Conservation (phyloP, 140 eudicot genomes). For the Erigeron philadelphicus region DNA sequence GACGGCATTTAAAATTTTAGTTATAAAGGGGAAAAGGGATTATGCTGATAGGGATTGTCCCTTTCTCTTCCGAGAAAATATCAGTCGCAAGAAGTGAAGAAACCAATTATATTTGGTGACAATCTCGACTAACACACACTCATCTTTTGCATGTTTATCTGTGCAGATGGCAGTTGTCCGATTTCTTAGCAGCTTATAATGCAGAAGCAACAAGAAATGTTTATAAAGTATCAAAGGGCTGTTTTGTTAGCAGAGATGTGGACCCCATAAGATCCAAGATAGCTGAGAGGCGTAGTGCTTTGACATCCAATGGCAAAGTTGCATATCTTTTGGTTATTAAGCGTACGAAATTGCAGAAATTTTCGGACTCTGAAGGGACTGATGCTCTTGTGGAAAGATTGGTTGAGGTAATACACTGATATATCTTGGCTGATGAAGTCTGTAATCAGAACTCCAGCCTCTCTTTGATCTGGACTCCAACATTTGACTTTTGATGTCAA, state of each 20-base stretch:
- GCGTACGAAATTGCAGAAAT: conserved; percentile 22
- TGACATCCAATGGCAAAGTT: conserved; percentile 65
- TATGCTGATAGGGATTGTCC: not conserved
- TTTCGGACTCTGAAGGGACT: conserved; percentile 26
- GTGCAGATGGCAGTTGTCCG: conserved; percentile 43
- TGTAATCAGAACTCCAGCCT: conserved; percentile 14
- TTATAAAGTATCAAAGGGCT: conserved; percentile 36
- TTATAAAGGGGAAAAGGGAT: not conserved
- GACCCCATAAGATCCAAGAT: conserved; percentile 35
- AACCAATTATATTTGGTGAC: conserved; percentile 12
- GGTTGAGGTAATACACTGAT: conserved; percentile 37
- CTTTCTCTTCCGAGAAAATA: not conserved
- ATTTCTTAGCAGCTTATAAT: conserved; percentile 36
- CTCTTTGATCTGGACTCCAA: conserved; percentile 17
- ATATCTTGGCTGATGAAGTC: conserved; percentile 11
- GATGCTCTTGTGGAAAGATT: conserved; percentile 41
- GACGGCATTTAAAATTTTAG: not conserved
- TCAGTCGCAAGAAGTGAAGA: not conserved
- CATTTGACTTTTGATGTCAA: conserved; percentile 21
- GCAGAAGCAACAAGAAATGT: conserved; percentile 31
- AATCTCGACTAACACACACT: not conserved
- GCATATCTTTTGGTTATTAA: conserved; percentile 52
- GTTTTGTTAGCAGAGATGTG: conserved; percentile 31
- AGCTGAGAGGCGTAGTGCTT: conserved; percentile 37
- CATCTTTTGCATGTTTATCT: conserved; percentile 5